phyloP scores from a whole-genome alignment of 805 yeast species.

The Suhomyces kilbournensis region DNA sequence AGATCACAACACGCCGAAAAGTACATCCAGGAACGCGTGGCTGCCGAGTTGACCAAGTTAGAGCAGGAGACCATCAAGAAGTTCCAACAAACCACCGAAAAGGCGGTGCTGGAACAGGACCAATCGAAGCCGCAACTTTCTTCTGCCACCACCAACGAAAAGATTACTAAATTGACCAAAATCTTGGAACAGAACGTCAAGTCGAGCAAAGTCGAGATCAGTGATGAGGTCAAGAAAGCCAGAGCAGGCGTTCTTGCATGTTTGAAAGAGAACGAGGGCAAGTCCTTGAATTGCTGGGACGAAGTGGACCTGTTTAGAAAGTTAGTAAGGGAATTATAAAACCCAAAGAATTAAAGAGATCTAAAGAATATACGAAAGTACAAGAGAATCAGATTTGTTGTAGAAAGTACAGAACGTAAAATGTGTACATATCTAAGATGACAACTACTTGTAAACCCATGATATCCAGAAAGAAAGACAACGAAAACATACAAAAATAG shows the following conservation, averaged over 20 bases:
- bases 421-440: too few species aligned
- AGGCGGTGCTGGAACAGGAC: conserved; percentile 35
- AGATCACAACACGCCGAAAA: conserved; percentile 67
- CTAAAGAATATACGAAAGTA: background rate
- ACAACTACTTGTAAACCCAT: too few species aligned
- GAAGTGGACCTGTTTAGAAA: conserved; percentile 69
- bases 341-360: background rate
- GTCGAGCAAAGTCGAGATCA: conserved; percentile 29
- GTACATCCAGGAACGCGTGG: conserved; percentile 63
- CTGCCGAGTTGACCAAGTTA: conserved; percentile 52
- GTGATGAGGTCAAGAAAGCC: conserved; percentile 42
- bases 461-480: too few species aligned
- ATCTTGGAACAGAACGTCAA: conserved; percentile 33
- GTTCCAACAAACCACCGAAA: conserved; percentile 50
- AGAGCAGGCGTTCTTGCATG: conserved; percentile 56
- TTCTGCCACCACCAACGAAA: conserved; percentile 37
- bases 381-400: background rate
- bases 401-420: too few species aligned
- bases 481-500: too few species aligned
- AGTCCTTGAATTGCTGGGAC: conserved; percentile 78
- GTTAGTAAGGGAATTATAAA: conserved; percentile 46
- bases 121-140: conserved; percentile 24
- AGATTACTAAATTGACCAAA: conserved; percentile 35
- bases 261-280: conserved; percentile 58
- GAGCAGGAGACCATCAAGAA: conserved; percentile 50